Conservation (phyloP, 2,329 filamentous ascomycete genomes). For the Pestalotiopsis sp. region DNA sequence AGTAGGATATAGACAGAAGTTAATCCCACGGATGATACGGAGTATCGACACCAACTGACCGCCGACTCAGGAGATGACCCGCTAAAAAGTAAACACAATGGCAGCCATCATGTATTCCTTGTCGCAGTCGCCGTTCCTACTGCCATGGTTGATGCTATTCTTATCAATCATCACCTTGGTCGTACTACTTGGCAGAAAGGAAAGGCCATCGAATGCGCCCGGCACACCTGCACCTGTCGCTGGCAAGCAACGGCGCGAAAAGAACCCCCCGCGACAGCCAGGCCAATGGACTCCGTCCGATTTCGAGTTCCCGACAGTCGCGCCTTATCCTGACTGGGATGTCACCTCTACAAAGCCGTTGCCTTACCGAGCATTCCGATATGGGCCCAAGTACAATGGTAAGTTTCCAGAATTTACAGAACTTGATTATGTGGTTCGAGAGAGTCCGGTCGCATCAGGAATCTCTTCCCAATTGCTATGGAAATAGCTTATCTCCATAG, state of each 20-base stretch:
- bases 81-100: not conserved
- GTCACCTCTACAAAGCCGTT: slow-evolving; percentile 70
- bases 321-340: slow-evolving; percentile 70
- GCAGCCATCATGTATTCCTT: not conserved
- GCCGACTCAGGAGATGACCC: not conserved
- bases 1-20: not conserved
- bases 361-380: slow-evolving; percentile 77
- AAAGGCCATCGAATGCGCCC: not conserved
- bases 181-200: not conserved
- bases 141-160: not conserved
- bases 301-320: slow-evolving; percentile 62
- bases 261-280: slow-evolving; percentile 12
- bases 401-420: too few relatives aligned
- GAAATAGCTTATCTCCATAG: too few relatives aligned
- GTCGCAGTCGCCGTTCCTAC: not conserved
- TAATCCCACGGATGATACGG: not conserved
- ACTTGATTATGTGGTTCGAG: too few relatives aligned
- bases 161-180: not conserved
- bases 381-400: slow-evolving; percentile 72
- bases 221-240: not conserved
- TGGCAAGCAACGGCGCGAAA: not conserved
- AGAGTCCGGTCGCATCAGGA: too few relatives aligned
- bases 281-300: slow-evolving; percentile 58
- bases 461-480: too few relatives aligned
- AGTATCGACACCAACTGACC: not conserved